Conservation (phyloP, 768 basidiomycete species). For the Russula ochroleuca region DNA sequence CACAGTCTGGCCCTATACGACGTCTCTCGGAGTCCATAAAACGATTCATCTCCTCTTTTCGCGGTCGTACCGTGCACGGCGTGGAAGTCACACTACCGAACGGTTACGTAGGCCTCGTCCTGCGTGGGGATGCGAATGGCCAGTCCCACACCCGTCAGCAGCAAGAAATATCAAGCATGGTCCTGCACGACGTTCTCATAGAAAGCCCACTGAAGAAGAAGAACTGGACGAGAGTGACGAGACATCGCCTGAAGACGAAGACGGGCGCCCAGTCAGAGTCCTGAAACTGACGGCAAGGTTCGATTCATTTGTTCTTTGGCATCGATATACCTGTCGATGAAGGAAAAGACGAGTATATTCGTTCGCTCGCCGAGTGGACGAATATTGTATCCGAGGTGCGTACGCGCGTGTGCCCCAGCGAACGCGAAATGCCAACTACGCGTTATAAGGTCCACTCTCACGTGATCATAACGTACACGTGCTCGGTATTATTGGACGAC, state of each 20-base stretch:
- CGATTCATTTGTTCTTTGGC: slow-evolving; percentile 68
- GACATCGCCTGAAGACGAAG: slow-evolving; percentile 29
- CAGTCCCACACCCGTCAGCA: slow-evolving; percentile 11
- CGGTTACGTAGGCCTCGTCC: slow-evolving; percentile 65
- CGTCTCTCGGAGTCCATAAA: slow-evolving; percentile 26
- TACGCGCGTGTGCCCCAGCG: slow-evolving; percentile 33
- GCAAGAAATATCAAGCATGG: slow-evolving; percentile 34
- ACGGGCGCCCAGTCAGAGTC: slow-evolving; percentile 32
- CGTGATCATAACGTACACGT: too few species aligned
- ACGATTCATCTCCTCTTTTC: slow-evolving; percentile 61
- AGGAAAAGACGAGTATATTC: slow-evolving; percentile 64
- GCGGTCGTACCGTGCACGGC: slow-evolving; percentile 72
- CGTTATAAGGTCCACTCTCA: too few species aligned
- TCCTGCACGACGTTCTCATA: slow-evolving; percentile 29
- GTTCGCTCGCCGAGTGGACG: slow-evolving; percentile 69
- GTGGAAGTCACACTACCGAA: slow-evolving; percentile 54
- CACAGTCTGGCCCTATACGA: neutral
- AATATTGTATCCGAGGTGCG: slow-evolving; percentile 57
- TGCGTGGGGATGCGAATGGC: slow-evolving; percentile 37
- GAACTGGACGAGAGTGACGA: slow-evolving; percentile 30
- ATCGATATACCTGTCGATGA: slow-evolving; percentile 68
- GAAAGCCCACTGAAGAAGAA: slow-evolving; percentile 33
- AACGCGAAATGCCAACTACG: neutral
- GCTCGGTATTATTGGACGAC: too few species aligned
- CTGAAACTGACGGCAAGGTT: slow-evolving; percentile 54